These are phyloP conservation scores for Creolimax fragrantissima DNA, from an alignment of 78 protist species.

Conservation along the genomic window DNA sequence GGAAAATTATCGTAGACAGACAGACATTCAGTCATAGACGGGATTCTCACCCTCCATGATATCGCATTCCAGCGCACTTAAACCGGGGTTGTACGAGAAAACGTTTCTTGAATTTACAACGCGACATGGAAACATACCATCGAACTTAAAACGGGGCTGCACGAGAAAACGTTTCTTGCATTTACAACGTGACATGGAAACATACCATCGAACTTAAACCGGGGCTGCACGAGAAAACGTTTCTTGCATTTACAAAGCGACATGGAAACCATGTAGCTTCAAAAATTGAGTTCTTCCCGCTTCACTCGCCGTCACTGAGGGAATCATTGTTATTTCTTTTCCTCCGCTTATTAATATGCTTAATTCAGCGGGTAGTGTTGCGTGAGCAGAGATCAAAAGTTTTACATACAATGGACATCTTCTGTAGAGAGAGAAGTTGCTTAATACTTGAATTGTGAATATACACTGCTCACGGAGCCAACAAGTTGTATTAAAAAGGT, in stretches of 20 bases:
- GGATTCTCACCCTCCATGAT: conserved; percentile 80
- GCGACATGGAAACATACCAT: conserved; percentile 46
- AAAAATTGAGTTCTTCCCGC: conserved; percentile 54
- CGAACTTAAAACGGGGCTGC: background rate
- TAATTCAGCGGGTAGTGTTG: conserved; percentile 79
- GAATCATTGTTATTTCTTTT: conserved; percentile 83
- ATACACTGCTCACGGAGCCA: too few relatives aligned
- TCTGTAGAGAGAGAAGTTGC: too few relatives aligned
- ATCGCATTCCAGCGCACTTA: conserved; percentile 45
- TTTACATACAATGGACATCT: too few relatives aligned
- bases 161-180: conserved; percentile 4
- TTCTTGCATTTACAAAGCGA: conserved; percentile 33
- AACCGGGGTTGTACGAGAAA: background rate
- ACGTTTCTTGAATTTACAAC: conserved; percentile 30
- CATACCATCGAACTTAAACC: conserved; percentile 43
- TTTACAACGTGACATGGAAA: conserved; percentile 27
- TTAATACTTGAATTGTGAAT: too few relatives aligned
- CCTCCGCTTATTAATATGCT: conserved; percentile 87
- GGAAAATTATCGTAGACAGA: background rate
- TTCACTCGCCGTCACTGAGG: conserved; percentile 86
- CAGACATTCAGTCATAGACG: conserved; percentile 1
- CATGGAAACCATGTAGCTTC: background rate
- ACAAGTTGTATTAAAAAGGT: too few relatives aligned
- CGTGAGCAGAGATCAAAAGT: conserved; percentile 32
- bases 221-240: background rate